These are phyloP conservation scores for Coemansia sp. DNA, from an alignment of 192 early-diverging fungal genomes.

Conservation along the genomic window DNA sequence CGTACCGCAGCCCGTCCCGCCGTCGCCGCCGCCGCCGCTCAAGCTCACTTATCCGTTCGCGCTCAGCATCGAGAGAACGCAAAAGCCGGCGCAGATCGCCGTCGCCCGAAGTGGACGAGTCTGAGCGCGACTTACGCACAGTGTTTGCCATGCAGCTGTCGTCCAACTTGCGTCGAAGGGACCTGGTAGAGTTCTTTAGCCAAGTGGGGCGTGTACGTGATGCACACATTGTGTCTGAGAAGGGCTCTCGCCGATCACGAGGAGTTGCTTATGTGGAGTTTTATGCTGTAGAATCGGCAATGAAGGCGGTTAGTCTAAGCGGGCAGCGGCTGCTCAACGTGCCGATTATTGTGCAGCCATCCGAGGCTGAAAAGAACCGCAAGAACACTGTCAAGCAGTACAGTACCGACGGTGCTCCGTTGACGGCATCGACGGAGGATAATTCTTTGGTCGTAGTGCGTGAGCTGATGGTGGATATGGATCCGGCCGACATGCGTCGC, in stretches of 20 bases:
- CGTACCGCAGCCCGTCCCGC: not conserved
- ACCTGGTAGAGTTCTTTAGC: slow-evolving; percentile 86
- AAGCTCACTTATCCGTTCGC: not conserved
- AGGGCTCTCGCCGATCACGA: slow-evolving; percentile 77
- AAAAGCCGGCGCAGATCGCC: slow-evolving; percentile 46
- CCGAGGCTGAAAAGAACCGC: slow-evolving; percentile 93
- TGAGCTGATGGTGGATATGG: slow-evolving; percentile 62
- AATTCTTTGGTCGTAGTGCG: slow-evolving; percentile 62
- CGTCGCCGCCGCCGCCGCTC: not conserved
- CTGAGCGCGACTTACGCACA: slow-evolving; percentile 84
- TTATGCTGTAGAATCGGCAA: slow-evolving; percentile 80
- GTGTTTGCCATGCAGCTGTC: slow-evolving; percentile 96
- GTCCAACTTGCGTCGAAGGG: slow-evolving; percentile 67
- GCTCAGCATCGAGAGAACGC: slow-evolving; percentile 12
- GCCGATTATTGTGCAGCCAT: slow-evolving; percentile 88
- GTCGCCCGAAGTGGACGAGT: slow-evolving; percentile 67
- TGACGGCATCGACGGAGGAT: slow-evolving; percentile 1
- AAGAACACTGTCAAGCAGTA: slow-evolving; percentile 55
- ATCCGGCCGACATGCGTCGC: slow-evolving; percentile 69
- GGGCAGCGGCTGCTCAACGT: slow-evolving; percentile 87
- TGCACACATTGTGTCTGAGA: slow-evolving; percentile 83
- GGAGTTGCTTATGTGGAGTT: slow-evolving; percentile 98
- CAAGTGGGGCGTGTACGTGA: slow-evolving; percentile 81
- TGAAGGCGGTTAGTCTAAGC: slow-evolving; percentile 77
- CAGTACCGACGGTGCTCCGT: slow-evolving; percentile 19